Evolutionary conservation across 2,329 filamentous ascomycete genomes (phyloP), one percentile per base, ranked within the genome.

Genomic region (Neonectria punicea): DNA sequence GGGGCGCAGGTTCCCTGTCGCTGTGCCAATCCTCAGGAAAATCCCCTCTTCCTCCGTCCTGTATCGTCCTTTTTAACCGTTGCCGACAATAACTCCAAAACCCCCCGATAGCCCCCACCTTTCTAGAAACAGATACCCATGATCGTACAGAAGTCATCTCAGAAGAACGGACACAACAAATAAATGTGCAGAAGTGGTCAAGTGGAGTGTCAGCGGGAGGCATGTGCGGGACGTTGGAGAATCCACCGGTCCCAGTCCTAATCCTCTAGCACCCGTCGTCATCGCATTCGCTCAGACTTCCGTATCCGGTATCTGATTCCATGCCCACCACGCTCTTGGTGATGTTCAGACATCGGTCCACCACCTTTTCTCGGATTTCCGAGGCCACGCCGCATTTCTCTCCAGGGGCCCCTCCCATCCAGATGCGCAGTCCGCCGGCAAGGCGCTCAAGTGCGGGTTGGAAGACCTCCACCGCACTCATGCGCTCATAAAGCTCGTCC

Each of bases 281-380:
- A 47, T 83, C 84, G 54, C 79, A 79, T 47, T 87, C 86, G 63
- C 82, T 85, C 82, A 87, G 85, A 67, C 83, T 89, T 53, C 82
- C 87, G 74, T 90, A 90, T 8, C 88, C 88, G 1, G 85, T 84
- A 70, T 90, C 88, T 13, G 80, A 77, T 62, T 88, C 85, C 84
- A 90, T 89, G 9, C 88, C 87, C 8, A 89, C 83, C 41, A 87
- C 79, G 54, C 79, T 83, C 74, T 87, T 88, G 14, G 85, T 87
- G 39, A 90, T 83, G 11, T 77, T 73, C 18, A 90, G 75, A 65
- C 88, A 90, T 56, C 83, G 81, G 54, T 86, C 82, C 4, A 90
- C 84, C 70, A 89, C 83, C 67, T 81, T 80, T 61, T 82, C 81
- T 62, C 87, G 84, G n/a, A 87, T 77, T 14, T 83, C 80, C 2